A percentile compares a stretch with the other conserved stretches of the same genome.
Conservation (phyloP, 805 yeast genomes). For the Saccharomycopsis oosterbeekiorum region DNA sequence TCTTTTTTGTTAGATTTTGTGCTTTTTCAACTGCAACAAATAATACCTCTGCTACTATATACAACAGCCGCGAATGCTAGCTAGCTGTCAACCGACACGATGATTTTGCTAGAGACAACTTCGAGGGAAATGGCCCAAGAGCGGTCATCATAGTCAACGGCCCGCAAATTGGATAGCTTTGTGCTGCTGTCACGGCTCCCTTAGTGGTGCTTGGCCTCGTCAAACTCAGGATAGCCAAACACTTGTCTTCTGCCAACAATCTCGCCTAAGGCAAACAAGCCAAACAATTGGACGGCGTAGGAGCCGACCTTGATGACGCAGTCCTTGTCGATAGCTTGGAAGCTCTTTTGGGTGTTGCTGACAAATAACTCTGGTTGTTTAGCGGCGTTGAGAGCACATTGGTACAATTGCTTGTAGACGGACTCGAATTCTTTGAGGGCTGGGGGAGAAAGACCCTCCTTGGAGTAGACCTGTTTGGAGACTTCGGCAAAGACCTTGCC, state of each 20-base stretch:
- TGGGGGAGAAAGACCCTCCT: constrained; percentile 94
- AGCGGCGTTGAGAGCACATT: constrained; percentile 33
- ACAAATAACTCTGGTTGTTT: constrained; percentile 54
- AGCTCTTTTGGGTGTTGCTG: constrained; percentile 35
- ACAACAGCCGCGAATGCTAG: background rate
- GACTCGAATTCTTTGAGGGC: constrained; percentile 62
- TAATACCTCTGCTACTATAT: background rate
- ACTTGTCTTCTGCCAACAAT: constrained; percentile 90
- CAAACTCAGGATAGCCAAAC: constrained; percentile 73
- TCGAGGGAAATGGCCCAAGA: too few species aligned
- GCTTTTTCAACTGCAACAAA: background rate
- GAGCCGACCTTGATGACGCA: constrained; percentile 59
- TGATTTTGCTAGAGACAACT: too few species aligned
- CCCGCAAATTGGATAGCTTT: too few species aligned
- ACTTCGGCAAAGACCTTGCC: constrained; percentile 52
- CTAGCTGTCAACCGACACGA: background rate
- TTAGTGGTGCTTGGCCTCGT: constrained; percentile 20
- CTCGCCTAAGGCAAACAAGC: constrained; percentile 92
- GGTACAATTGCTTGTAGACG: constrained; percentile 51
- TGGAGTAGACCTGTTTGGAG: constrained; percentile 71
- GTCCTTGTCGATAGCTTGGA: constrained; percentile 36
- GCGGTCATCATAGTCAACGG: too few species aligned
- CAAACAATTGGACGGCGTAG: constrained; percentile 73
- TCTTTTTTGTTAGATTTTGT: background rate
- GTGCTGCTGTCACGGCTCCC: too few species aligned